Conservation (phyloP, 306 rosid genomes). For the Rosa multiflora region DNA sequence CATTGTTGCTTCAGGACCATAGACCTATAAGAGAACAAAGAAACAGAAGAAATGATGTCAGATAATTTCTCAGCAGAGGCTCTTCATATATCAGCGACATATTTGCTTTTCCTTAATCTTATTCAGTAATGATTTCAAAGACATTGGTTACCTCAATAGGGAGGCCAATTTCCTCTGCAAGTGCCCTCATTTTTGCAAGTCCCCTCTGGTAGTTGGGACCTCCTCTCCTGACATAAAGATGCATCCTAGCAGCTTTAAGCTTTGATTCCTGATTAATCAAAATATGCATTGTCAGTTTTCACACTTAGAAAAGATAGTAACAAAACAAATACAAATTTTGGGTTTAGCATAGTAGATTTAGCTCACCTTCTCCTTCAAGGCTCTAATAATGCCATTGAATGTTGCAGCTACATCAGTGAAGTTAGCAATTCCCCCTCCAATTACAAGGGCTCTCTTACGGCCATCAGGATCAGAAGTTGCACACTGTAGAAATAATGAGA, state of each 20-base stretch:
- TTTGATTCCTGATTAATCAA: conserved; percentile 64
- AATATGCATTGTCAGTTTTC: conserved; percentile 24
- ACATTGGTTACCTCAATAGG: conserved; percentile 74
- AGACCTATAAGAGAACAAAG: conserved; percentile 53
- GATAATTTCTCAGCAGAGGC: background rate
- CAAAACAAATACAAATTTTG: conserved; percentile 8
- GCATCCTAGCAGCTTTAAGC: conserved; percentile 85
- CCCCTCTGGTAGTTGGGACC: conserved; percentile 99
- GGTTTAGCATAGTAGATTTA: background rate
- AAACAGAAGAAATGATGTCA: conserved; percentile 13
- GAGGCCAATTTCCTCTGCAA: conserved; percentile 86
- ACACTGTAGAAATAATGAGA: conserved; percentile 53
- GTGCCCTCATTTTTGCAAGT: conserved; percentile 78
- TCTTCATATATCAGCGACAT: background rate
- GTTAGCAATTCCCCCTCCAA: conserved; percentile 98
- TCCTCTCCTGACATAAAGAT: conserved; percentile 89
- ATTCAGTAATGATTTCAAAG: conserved; percentile 1
- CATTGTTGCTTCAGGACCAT: conserved; percentile 98
- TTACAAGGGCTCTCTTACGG: conserved; percentile 82
- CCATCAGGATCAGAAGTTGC: conserved; percentile 92
- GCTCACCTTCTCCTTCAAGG: conserved; percentile 86
- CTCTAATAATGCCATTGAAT: conserved; percentile 89
- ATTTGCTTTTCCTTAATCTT: background rate
- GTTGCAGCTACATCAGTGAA: conserved; percentile 97
- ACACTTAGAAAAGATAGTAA: background rate